Evolutionary conservation across 257 asterid genomes (phyloP), one percentile per base, ranked within the genome.

Genomic region (Forsythia viridissima): DNA sequence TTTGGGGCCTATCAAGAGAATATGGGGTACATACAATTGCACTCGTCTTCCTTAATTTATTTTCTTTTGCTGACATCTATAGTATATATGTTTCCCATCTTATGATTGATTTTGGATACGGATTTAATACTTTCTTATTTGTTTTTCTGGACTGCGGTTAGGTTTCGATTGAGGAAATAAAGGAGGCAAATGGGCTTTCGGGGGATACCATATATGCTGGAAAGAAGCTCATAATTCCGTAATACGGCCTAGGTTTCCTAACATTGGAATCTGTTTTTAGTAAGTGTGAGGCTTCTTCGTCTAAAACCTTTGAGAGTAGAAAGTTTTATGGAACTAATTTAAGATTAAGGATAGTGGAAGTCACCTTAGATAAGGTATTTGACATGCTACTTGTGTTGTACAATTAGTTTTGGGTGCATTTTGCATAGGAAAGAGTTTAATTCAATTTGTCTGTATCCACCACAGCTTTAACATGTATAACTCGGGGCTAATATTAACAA

Each of bases 1-100:
- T 83, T 30, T 86, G 85, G 85, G 89, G 87, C 2, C 74, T 83
- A n/a, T 83, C 89, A 10, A 83, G 84, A 63, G 69, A 83, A 75
- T 78, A 86, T 78, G 87, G 89, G 82, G 85, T 80, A 78, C 55
- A 21, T 70, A 69, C 20, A 51, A 24, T 6, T 68, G 37, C 42
- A 52, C 3, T 48, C 8, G 4, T 51, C n/a, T 69, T 8, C 40
- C n/a, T 69, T 8, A 8, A 11, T 73, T 66, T 82, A 13, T 7
- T 74, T 20, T 21, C 13, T 9, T 74, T 67, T 55, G 21, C 52
- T 46, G 52, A 46, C 16, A 16, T 46, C 18, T 46, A 3, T 46
- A 12, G 5, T 46, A 46, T 46, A 12, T 46, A 46, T 11, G 3
- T 46, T 46, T 5, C 15, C 5, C 18, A 46, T 48, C n/a, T 13